These are phyloP conservation scores for Beauveria sp. DNA, from an alignment of 2,329 filamentous ascomycete genomes.

Conservation along the genomic window DNA sequence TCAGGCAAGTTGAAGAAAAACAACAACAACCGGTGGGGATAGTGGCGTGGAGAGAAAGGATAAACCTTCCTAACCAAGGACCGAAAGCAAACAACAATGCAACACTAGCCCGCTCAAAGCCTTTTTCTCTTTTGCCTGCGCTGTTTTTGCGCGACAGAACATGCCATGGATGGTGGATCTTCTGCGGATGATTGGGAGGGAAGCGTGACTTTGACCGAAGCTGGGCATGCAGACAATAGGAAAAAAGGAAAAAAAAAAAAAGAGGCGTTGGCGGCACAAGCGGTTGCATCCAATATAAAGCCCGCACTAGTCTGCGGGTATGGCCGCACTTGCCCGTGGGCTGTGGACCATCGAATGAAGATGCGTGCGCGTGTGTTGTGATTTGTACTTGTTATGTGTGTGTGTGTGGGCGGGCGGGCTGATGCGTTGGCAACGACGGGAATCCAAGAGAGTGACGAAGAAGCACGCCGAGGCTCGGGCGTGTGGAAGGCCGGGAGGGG, in stretches of 20 bases:
- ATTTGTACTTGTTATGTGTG: background rate
- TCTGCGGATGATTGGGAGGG: background rate
- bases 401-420: background rate
- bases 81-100: background rate
- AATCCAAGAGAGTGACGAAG: background rate
- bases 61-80: background rate
- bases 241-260: no score
- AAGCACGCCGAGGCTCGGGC: background rate
- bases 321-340: background rate
- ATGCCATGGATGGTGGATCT: background rate
- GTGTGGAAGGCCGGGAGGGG: background rate
- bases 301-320: slow-evolving; percentile 8
- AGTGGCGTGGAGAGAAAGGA: background rate
- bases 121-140: background rate
- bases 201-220: slow-evolving; percentile 1
- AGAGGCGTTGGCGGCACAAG: slow-evolving; percentile 1
- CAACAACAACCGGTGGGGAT: background rate
- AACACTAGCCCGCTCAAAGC: background rate
- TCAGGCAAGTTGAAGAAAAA: background rate
- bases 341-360: slow-evolving; percentile 1
- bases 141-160: background rate
- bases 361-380: background rate
- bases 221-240: background rate
- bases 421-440: background rate
- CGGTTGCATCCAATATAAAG: slow-evolving; percentile 4